A percentile compares a stretch with the other conserved stretches of the same genome.
phyloP scores from a whole-genome alignment of 2,329 filamentous ascomycete species.

The Xylariaceae sp. region DNA sequence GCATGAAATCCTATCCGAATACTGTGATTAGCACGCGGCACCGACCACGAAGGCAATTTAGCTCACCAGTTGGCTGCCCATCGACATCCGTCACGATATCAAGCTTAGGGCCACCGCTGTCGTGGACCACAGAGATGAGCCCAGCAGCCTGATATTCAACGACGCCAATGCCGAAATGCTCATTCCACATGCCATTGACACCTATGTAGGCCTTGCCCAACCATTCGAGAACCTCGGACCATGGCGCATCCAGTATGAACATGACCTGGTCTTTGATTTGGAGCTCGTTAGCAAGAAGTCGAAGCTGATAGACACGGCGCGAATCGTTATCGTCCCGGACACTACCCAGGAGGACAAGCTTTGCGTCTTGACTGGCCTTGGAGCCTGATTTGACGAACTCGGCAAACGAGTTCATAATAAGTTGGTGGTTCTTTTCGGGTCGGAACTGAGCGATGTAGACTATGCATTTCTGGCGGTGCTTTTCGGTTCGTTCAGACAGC shows the following conservation, averaged over 20 bases:
- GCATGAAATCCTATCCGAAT: slow-evolving; percentile 73
- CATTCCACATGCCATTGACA: slow-evolving; percentile 99
- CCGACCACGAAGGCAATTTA: not conserved
- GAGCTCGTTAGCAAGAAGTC: slow-evolving; percentile 81
- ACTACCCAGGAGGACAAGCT: slow-evolving; percentile 81
- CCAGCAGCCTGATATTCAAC: slow-evolving; percentile 98
- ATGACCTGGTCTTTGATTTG: slow-evolving; percentile 77
- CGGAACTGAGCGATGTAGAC: slow-evolving; percentile 97
- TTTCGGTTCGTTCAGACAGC: slow-evolving; percentile 65
- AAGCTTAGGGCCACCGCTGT: slow-evolving; percentile 86
- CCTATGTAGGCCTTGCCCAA: slow-evolving; percentile 74
- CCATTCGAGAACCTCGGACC: slow-evolving; percentile 80
- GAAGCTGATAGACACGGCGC: slow-evolving; percentile 81
- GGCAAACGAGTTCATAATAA: slow-evolving; percentile 81
- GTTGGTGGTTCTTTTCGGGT: slow-evolving; percentile 91
- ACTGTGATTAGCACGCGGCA: not conserved
- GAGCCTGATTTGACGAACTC: slow-evolving; percentile 60
- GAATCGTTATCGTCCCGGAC: slow-evolving; percentile 81
- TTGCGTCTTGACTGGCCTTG: slow-evolving; percentile 51
- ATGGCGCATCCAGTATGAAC: slow-evolving; percentile 86
- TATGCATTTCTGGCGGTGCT: slow-evolving; percentile 64
- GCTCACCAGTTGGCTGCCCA: slow-evolving; percentile 69
- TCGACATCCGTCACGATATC: slow-evolving; percentile 86
- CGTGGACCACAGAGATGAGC: slow-evolving; percentile 85
- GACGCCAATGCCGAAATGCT: slow-evolving; percentile 97